phyloP scores from a whole-genome alignment of 2,329 filamentous ascomycete species.

The Verticillium isaacii region DNA sequence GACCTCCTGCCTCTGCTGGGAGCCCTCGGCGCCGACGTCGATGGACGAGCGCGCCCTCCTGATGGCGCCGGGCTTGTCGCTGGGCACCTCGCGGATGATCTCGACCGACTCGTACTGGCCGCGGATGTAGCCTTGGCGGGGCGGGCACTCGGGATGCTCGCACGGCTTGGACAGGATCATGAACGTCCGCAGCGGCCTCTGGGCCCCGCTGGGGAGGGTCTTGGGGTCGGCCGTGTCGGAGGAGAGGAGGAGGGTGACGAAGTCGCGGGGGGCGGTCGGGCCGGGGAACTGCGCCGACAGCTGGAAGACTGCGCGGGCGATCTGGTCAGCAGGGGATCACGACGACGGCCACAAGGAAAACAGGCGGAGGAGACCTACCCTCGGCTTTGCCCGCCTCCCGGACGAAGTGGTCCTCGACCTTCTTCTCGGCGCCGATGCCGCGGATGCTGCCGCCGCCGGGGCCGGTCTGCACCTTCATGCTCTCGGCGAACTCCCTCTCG shows the following conservation, averaged over 20 bases:
- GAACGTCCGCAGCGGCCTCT: slow-evolving; percentile 60
- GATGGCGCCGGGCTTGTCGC: slow-evolving; percentile 34
- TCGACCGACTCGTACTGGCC: slow-evolving; percentile 91
- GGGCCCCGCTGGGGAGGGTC: slow-evolving; percentile 15
- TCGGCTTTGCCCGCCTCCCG: slow-evolving; percentile 59
- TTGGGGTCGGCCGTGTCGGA: slow-evolving; percentile 48
- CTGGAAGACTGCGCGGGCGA: slow-evolving; percentile 60
- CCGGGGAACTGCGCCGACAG: slow-evolving; percentile 87
- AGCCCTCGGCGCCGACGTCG: slow-evolving; percentile 30
- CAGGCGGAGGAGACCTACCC: slow-evolving; percentile 34
- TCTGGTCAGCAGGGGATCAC: not conserved
- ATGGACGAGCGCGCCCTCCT: slow-evolving; percentile 39
- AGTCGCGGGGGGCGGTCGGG: slow-evolving; percentile 82
- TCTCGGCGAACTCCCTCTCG: slow-evolving; percentile 74
- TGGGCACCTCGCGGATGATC: slow-evolving; percentile 76
- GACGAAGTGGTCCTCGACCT: slow-evolving; percentile 58
- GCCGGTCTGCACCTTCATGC: slow-evolving; percentile 63
- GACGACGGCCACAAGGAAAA: not conserved
- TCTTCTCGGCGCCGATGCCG: slow-evolving; percentile 78
- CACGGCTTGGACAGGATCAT: slow-evolving; percentile 88
- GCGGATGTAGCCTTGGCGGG: slow-evolving; percentile 68
- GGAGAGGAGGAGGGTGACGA: slow-evolving; percentile 73
- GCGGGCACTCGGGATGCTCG: slow-evolving; percentile 67
- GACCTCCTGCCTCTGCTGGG: slow-evolving; percentile 20
- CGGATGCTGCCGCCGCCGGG: slow-evolving; percentile 72